These are phyloP conservation scores for Cordyceps farinosa DNA, from an alignment of 2,329 filamentous ascomycete species.

Conservation along the genomic window DNA sequence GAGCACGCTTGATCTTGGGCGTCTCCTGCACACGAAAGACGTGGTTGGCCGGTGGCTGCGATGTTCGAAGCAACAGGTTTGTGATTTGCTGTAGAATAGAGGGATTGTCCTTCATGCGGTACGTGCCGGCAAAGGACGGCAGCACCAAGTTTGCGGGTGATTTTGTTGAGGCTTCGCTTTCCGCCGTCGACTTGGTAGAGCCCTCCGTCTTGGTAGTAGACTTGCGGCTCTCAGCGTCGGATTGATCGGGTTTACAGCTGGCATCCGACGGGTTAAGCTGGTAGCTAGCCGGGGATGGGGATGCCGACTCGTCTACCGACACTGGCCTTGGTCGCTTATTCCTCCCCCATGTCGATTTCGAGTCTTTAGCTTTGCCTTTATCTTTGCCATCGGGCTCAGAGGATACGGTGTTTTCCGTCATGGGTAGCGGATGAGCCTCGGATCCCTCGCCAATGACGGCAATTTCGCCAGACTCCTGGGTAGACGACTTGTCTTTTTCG, in stretches of 20 bases:
- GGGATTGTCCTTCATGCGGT: slow-evolving; percentile 62
- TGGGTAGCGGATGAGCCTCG: slow-evolving; percentile 50
- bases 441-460: slow-evolving; percentile 57
- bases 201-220: slow-evolving; percentile 22
- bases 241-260: slow-evolving; percentile 20
- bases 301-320: slow-evolving; percentile 45
- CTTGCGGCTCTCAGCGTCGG: slow-evolving; percentile 20
- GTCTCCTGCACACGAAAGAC: slow-evolving; percentile 67
- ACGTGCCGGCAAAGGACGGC: slow-evolving; percentile 67
- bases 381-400: slow-evolving; percentile 30
- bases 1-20: slow-evolving; percentile 74
- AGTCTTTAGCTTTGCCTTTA: slow-evolving; percentile 31
- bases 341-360: slow-evolving; percentile 37
- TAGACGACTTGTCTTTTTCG: slow-evolving; percentile 28
- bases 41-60: slow-evolving; percentile 60
- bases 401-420: slow-evolving; percentile 42
- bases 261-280: slow-evolving; percentile 24
- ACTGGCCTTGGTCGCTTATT: slow-evolving; percentile 45
- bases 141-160: slow-evolving; percentile 60
- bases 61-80: slow-evolving; percentile 53
- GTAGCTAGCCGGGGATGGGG: slow-evolving; percentile 30
- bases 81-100: slow-evolving; percentile 67
- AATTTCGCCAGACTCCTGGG: slow-evolving; percentile 47
- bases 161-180: slow-evolving; percentile 45
- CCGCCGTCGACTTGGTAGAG: slow-evolving; percentile 30